Conservation (phyloP, 2,329 filamentous ascomycete species). For the Penicillium capsulatum region DNA sequence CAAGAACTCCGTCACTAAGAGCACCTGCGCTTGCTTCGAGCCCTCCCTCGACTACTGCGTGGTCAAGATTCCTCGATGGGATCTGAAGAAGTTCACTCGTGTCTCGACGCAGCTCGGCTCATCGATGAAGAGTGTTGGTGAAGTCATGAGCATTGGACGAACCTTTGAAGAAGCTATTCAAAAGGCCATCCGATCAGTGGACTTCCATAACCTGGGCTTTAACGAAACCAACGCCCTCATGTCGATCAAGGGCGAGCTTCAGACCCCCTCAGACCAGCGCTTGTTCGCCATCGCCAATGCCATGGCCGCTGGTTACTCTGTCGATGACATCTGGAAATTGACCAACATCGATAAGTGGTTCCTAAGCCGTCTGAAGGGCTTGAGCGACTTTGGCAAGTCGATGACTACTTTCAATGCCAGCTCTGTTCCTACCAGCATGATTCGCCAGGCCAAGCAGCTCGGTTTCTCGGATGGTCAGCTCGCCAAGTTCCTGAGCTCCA, state of each 20-base stretch:
- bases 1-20: constrained; percentile 90
- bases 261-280: constrained; percentile 95
- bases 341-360: constrained; percentile 99
- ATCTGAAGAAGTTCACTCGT: constrained; percentile 96
- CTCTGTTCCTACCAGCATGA: constrained; percentile 58
- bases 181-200: constrained; percentile 92
- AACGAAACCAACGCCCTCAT: constrained; percentile 87
- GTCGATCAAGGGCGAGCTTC: constrained; percentile 92
- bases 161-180: constrained; percentile 98
- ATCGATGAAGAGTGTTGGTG: constrained; percentile 99
- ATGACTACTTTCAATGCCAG: constrained; percentile 69
- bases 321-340: constrained; percentile 96
- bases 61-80: constrained; percentile 98
- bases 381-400: constrained; percentile 81
- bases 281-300: constrained; percentile 97
- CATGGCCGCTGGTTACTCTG: constrained; percentile 88
- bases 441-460: constrained; percentile 83
- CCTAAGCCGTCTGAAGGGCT: constrained; percentile 80
- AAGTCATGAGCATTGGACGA: constrained; percentile 96
- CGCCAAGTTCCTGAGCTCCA: constrained; percentile 89
- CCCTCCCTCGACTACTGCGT: constrained; percentile 97
- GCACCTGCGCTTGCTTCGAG: constrained; percentile 96
- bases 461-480: constrained; percentile 93
- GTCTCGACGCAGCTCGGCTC: constrained; percentile 94
- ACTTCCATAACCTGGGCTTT: constrained; percentile 93